Evolutionary conservation across 495 filamentous ascomycete species (phyloP).

Genomic region (Cenococcum geophilum): DNA sequence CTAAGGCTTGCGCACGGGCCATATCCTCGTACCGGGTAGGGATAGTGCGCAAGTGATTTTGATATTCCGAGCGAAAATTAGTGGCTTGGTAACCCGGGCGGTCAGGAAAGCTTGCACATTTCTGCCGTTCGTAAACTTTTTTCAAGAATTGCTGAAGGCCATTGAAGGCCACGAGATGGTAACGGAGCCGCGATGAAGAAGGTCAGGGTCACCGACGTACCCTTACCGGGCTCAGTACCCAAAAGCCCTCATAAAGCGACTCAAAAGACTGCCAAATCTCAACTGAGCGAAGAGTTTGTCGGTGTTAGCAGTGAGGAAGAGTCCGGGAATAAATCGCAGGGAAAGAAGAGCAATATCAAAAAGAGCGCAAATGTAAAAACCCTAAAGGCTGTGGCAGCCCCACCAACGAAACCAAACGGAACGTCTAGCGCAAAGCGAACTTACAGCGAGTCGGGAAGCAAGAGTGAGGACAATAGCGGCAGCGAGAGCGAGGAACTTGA

Average conservation of each 20-base stretch:
- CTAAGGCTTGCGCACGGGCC: too few relatives aligned
- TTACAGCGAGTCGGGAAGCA: neutral
- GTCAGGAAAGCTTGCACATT: neutral
- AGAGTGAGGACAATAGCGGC: neutral
- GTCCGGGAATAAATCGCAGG: neutral
- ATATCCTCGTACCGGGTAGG: too few relatives aligned
- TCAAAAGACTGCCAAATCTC: neutral
- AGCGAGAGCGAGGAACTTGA: neutral
- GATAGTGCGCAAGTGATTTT: neutral
- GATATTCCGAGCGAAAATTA: neutral
- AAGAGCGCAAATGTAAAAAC: too few relatives aligned
- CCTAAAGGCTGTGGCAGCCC: too few relatives aligned
- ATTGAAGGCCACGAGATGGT: neutral
- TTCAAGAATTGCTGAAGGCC: neutral
- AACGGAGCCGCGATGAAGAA: conserved; percentile 15
- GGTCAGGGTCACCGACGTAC: conserved; percentile 12
- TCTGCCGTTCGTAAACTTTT: neutral
- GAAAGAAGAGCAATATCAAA: too few relatives aligned
- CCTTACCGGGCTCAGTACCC: conserved; percentile 4
- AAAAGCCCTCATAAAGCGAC: neutral
- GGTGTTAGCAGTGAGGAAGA: conserved; percentile 7
- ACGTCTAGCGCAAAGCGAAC: too few relatives aligned
- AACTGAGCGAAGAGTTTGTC: conserved; percentile 23
- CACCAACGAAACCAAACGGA: too few relatives aligned
- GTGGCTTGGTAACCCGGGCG: neutral